These are phyloP conservation scores for Leccinum truebloodii DNA, from an alignment of 768 basidiomycete genomes.

Conservation along the genomic window DNA sequence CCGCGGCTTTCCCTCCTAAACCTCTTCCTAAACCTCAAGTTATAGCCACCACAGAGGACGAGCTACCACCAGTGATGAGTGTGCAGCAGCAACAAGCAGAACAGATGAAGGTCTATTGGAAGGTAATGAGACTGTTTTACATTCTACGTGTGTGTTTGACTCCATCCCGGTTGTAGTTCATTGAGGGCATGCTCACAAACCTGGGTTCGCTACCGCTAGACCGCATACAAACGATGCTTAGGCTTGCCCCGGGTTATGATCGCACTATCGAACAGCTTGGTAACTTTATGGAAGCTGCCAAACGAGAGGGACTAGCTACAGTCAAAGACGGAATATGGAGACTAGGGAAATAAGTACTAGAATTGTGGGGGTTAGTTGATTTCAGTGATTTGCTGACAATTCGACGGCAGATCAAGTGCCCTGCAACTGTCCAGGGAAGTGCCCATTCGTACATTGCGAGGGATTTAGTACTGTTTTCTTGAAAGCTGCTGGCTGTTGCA, in stretches of 20 bases:
- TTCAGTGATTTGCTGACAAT: neutral
- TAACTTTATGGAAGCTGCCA: constrained; percentile 78
- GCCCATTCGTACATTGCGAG: constrained; percentile 9
- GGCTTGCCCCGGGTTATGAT: constrained; percentile 81
- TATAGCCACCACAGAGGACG: constrained; percentile 43
- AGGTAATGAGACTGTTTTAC: constrained; percentile 44
- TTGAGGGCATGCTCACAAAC: constrained; percentile 91
- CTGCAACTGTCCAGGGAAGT: constrained; percentile 7
- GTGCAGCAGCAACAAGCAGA: constrained; percentile 77
- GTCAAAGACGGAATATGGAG: constrained; percentile 74
- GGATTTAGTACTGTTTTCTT: constrained; percentile 1
- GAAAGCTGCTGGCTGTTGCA: neutral
- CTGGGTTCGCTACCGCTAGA: constrained; percentile 73
- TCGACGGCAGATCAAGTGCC: constrained; percentile 12
- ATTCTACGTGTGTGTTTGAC: neutral
- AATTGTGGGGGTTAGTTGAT: neutral
- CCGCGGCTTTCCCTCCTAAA: neutral
- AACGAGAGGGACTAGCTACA: constrained; percentile 72
- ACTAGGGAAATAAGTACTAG: constrained; percentile 32
- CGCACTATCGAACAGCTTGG: constrained; percentile 76
- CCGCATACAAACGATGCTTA: constrained; percentile 88
- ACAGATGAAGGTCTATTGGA: constrained; percentile 89
- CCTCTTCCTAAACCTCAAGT: neutral
- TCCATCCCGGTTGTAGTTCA: constrained; percentile 52
- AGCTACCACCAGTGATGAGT: constrained; percentile 49